Conservation (phyloP, 176 grass and related monocot genomes). For the Melocanna baccifera region DNA sequence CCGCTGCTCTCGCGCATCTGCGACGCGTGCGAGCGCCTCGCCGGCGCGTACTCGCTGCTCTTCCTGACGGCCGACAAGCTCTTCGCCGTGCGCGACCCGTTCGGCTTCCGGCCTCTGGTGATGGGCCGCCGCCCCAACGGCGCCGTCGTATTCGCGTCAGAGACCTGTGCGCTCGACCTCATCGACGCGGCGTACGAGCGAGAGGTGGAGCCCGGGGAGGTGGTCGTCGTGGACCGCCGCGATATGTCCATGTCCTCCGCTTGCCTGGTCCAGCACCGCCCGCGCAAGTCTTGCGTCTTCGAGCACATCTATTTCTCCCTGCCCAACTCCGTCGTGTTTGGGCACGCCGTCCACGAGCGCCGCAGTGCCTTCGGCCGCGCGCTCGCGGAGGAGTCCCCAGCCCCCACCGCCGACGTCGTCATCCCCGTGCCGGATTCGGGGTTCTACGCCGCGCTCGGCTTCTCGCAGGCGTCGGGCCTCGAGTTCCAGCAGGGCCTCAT, state of each 20-base stretch:
- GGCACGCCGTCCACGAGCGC: slow-evolving; percentile 65
- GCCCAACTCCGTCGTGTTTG: slow-evolving; percentile 80
- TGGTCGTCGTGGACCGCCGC: slow-evolving; percentile 64
- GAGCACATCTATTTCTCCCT: slow-evolving; percentile 95
- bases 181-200: slow-evolving; percentile 73
- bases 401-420: slow-evolving; percentile 69
- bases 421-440: slow-evolving; percentile 95
- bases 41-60: slow-evolving; percentile 81
- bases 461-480: slow-evolving; percentile 56
- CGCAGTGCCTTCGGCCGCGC: slow-evolving; percentile 72
- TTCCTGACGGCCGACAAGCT: slow-evolving; percentile 81
- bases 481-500: slow-evolving; percentile 94
- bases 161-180: slow-evolving; percentile 92
- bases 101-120: slow-evolving; percentile 86
- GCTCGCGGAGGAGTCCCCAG: slow-evolving; percentile 86
- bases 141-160: slow-evolving; percentile 80
- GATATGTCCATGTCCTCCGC: slow-evolving; percentile 66
- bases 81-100: slow-evolving; percentile 77
- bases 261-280: slow-evolving; percentile 68
- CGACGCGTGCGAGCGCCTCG: slow-evolving; percentile 69
- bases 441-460: slow-evolving; percentile 87
- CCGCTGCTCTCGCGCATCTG: slow-evolving; percentile 73
- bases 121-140: slow-evolving; percentile 79
- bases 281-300: slow-evolving; percentile 81
- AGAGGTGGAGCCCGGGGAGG: slow-evolving; percentile 83